phyloP scores from a whole-genome alignment of 352 stramenopile species.

The Hyaloperonospora brassicae region DNA sequence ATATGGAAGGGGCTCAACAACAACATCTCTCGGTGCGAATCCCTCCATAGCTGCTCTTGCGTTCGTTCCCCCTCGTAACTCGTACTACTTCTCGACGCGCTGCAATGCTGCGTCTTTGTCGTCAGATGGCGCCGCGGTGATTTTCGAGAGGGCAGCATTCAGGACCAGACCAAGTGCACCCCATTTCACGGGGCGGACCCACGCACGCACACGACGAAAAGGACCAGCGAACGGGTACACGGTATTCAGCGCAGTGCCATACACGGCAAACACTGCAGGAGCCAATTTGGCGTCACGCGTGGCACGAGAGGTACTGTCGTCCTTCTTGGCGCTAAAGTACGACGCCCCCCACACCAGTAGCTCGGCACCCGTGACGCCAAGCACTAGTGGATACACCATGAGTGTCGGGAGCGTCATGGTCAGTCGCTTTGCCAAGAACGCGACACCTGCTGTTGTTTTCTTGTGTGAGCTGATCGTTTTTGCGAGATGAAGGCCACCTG shows the following conservation, averaged over 20 bases:
- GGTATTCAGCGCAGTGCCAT: constrained; percentile 23
- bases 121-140: not conserved
- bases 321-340: constrained; percentile 18
- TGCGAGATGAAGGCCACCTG: constrained; percentile 19
- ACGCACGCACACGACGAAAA: constrained; percentile 19
- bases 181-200: constrained; percentile 24
- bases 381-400: constrained; percentile 25
- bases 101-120: not conserved
- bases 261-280: constrained; percentile 21
- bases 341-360: constrained; percentile 20
- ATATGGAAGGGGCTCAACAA: too few species aligned
- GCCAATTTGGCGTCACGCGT: constrained; percentile 20
- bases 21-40: too few species aligned
- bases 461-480: constrained; percentile 17
- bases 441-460: constrained; percentile 21
- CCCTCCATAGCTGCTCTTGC: too few species aligned
- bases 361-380: constrained; percentile 21
- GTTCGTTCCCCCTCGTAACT: too few species aligned
- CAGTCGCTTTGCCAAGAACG: constrained; percentile 22
- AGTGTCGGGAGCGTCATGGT: constrained; percentile 21
- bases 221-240: constrained; percentile 23
- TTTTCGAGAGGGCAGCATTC: constrained; percentile 15
- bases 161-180: constrained; percentile 15
- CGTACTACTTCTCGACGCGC: too few species aligned
- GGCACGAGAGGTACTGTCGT: constrained; percentile 10